These are phyloP conservation scores for Fagus crenata DNA, from an alignment of 306 rosid species.

Conservation along the genomic window DNA sequence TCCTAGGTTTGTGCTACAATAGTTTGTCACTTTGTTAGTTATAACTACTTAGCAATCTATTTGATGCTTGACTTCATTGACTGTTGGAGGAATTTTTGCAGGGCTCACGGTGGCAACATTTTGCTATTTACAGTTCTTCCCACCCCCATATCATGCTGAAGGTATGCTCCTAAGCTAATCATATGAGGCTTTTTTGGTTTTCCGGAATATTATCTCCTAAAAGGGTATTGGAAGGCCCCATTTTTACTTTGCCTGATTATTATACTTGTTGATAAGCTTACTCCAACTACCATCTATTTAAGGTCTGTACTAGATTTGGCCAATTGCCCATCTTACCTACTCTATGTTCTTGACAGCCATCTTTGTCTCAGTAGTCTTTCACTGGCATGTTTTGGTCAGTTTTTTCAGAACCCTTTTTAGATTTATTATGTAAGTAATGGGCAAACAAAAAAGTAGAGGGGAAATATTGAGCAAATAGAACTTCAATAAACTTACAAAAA, in stretches of 20 bases:
- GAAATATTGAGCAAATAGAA: too few relatives aligned
- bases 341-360: too few relatives aligned
- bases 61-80: constrained; percentile 20
- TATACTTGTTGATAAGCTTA: not conserved
- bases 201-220: not conserved
- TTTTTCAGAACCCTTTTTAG: too few relatives aligned
- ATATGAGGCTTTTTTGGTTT: not conserved
- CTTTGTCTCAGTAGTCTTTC: too few relatives aligned
- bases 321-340: too few relatives aligned
- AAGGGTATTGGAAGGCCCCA: constrained; percentile 1
- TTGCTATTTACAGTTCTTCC: constrained; percentile 88
- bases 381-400: too few relatives aligned
- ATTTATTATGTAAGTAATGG: too few relatives aligned
- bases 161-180: constrained; percentile 49
- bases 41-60: constrained; percentile 9
- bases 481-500: too few relatives aligned
- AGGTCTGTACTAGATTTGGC: too few relatives aligned
- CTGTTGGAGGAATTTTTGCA: constrained; percentile 31
- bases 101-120: constrained; percentile 69
- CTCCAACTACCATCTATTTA: too few relatives aligned
- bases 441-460: too few relatives aligned
- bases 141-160: constrained; percentile 79
- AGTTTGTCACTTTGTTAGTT: constrained; percentile 9
- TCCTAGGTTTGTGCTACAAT: constrained; percentile 56
- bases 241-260: not conserved